These are phyloP conservation scores for Kondoa subrosea DNA, from an alignment of 768 basidiomycete species.

Conservation along the genomic window DNA sequence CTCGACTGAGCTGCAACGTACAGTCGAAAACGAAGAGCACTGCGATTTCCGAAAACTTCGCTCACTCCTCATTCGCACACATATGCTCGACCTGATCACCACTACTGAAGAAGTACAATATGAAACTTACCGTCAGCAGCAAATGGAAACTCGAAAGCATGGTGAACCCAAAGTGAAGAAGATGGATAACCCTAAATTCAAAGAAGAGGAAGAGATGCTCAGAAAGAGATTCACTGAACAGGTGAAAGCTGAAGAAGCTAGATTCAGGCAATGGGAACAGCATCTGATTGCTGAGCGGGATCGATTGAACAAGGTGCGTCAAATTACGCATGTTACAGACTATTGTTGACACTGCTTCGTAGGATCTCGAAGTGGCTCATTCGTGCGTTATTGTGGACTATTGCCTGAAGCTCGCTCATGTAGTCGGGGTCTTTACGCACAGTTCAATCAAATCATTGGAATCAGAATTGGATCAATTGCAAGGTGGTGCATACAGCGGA, in stretches of 20 bases:
- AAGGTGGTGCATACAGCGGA: constrained; percentile 41
- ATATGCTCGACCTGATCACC: constrained; percentile 95
- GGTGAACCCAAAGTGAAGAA: constrained; percentile 95
- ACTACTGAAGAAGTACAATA: constrained; percentile 93
- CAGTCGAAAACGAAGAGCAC: constrained; percentile 97
- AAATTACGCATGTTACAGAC: no score
- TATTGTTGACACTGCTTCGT: no score
- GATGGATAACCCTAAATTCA: constrained; percentile 98
- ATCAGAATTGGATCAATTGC: constrained; percentile 72
- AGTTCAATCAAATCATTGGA: constrained; percentile 81
- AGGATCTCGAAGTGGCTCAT: constrained; percentile 75
- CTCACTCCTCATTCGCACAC: constrained; percentile 82
- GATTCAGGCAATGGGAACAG: constrained; percentile 99
- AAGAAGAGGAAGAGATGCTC: constrained; percentile 90
- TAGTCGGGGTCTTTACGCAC: constrained; percentile 39
- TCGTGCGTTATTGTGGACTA: constrained; percentile 15
- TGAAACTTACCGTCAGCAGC: constrained; percentile 91
- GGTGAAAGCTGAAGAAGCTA: constrained; percentile 92
- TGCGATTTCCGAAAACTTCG: constrained; percentile 98
- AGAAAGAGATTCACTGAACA: constrained; percentile 98
- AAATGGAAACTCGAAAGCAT: constrained; percentile 99
- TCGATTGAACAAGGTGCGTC: constrained; percentile 92
- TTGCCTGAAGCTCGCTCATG: background rate
- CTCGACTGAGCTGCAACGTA: constrained; percentile 3
- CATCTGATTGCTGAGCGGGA: constrained; percentile 97